Evolutionary conservation across 2,329 filamentous ascomycete genomes (phyloP), one percentile per base, ranked within the genome.

Genomic region (Aureobasidium namibiae): DNA sequence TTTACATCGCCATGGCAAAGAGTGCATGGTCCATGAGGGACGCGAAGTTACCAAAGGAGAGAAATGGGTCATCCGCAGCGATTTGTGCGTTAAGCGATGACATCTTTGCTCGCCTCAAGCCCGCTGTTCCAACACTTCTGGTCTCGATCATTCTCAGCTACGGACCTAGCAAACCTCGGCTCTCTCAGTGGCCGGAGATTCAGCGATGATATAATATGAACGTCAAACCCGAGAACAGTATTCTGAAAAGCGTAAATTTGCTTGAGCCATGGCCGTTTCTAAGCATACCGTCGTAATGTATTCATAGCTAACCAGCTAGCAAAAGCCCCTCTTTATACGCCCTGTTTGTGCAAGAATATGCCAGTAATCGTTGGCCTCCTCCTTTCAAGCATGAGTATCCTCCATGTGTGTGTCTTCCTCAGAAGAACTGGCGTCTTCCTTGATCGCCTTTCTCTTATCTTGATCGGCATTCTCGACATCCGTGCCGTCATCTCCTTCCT

Each of bases 61-160:
- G 75, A 96, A 96, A 73, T 96, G 91, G 91, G 86, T 96, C 61
- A 81, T 96, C 61, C 79, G 91, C 64, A 95, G 88, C 63, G 92
- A 96, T 76, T 73, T 96, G 42, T 90, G 87, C 67, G 80, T 91
- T 14, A 78, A 73, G 63, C 76, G 80, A 62, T 84, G 45, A 50
- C 24, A 21, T 10, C 10, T 9, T 26, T 7, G 41, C 23, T 44
- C 7, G n/a, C n/a, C n/a, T n/a, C n/a, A n/a, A n/a, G n/a, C n/a
- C n/a, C n/a, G n/a, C n/a, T n/a, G n/a, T n/a, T n/a, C n/a, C n/a
- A n/a, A n/a, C n/a, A n/a, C n/a, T n/a, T n/a, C n/a, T n/a, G n/a
- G n/a, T n/a, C n/a, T n/a, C n/a, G n/a, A n/a, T n/a, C n/a, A n/a
- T n/a, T n/a, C n/a, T n/a, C n/a, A n/a, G n/a, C n/a, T n/a, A n/a